Conservation (phyloP, 140 eudicot species). For the Flaveria floridana region DNA sequence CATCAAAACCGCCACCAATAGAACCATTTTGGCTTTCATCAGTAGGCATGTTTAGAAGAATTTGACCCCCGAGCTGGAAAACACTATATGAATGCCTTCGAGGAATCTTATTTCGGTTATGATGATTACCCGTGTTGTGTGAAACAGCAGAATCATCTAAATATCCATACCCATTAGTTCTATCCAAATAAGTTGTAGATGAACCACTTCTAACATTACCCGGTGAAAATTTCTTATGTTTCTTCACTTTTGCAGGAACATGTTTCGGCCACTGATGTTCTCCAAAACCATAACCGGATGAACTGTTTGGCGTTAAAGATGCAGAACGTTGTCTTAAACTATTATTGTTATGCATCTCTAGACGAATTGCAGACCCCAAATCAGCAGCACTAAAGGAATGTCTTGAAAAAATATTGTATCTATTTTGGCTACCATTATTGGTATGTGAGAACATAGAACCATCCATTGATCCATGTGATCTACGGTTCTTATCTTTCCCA, state of each 20-base stretch:
- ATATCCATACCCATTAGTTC: slow-evolving; percentile 24
- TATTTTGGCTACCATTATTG: slow-evolving; percentile 24
- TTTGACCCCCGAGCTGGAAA: slow-evolving; percentile 28
- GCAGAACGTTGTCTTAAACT: slow-evolving; percentile 28
- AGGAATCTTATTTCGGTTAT: slow-evolving; percentile 24
- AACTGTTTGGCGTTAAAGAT: slow-evolving; percentile 34
- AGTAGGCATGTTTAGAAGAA: slow-evolving; percentile 35
- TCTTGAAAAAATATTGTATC: slow-evolving; percentile 25
- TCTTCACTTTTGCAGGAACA: slow-evolving; percentile 20
- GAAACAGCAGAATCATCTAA: slow-evolving; percentile 33
- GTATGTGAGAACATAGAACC: slow-evolving; percentile 26
- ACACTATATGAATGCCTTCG: slow-evolving; percentile 37
- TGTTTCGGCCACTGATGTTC: slow-evolving; percentile 37
- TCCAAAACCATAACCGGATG: slow-evolving; percentile 23
- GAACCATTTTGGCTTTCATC: slow-evolving; percentile 30
- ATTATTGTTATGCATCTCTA: slow-evolving; percentile 31
- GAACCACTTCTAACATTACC: slow-evolving; percentile 15
- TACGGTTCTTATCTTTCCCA: slow-evolving; percentile 11
- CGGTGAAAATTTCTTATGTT: slow-evolving; percentile 34
- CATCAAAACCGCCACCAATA: slow-evolving; percentile 9
- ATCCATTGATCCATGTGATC: slow-evolving; percentile 27
- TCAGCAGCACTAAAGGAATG: slow-evolving; percentile 38
- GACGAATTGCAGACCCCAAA: slow-evolving; percentile 36
- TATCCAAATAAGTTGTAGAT: slow-evolving; percentile 10
- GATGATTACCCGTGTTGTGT: slow-evolving; percentile 8